A percentile compares a stretch with the other conserved stretches of the same genome.
Conservation (phyloP, 768 basidiomycete genomes). For the Phylloporus sp. region DNA sequence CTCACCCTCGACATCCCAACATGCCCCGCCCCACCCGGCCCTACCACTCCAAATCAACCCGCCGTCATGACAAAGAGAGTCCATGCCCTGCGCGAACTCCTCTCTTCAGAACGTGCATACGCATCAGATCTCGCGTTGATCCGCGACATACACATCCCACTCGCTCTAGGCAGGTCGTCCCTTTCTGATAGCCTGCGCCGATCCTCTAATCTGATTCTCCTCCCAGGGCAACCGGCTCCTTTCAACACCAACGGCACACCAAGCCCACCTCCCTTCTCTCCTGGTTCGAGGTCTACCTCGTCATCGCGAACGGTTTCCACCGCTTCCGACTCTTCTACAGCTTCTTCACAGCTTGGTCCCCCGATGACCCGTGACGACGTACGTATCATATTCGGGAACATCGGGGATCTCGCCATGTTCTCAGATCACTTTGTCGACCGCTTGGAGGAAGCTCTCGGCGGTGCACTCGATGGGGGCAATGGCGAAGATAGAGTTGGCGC, state of each 20-base stretch:
- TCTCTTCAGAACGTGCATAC: conserved; percentile 77
- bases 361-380: conserved; percentile 72
- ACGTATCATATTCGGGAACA: conserved; percentile 71
- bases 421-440: conserved; percentile 60
- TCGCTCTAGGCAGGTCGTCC: conserved; percentile 60
- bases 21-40: conserved; percentile 1
- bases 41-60: conserved; percentile 29
- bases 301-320: conserved; percentile 39
- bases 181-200: conserved; percentile 1
- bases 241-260: conserved; percentile 29
- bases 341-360: conserved; percentile 44
- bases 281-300: conserved; percentile 34
- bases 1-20: conserved; percentile 18
- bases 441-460: conserved; percentile 63
- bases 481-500: conserved; percentile 69
- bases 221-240: conserved; percentile 38
- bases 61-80: conserved; percentile 57
- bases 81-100: conserved; percentile 72
- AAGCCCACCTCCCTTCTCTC: conserved; percentile 24
- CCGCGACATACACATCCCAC: conserved; percentile 70
- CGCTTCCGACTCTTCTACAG: conserved; percentile 46
- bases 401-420: conserved; percentile 68
- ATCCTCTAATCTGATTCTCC: conserved; percentile 9
- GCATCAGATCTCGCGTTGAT: conserved; percentile 79
- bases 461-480: conserved; percentile 53